These are phyloP conservation scores for Camellia lanceoleosa DNA, from an alignment of 148 eudicot species.

Conservation along the genomic window DNA sequence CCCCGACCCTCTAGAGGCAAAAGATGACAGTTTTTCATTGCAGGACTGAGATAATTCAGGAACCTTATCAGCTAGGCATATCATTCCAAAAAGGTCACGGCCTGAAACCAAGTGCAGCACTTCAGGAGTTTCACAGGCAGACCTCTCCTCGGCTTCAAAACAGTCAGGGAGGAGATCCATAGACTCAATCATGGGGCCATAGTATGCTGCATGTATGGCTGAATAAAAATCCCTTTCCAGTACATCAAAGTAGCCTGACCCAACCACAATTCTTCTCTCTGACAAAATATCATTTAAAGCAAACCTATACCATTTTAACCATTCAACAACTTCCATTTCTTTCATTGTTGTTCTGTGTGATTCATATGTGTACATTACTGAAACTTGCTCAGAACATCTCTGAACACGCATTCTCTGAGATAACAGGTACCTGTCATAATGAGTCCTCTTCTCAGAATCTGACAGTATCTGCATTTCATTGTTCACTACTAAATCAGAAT, in stretches of 20 bases:
- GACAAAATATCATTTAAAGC: slow-evolving; percentile 70
- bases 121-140: slow-evolving; percentile 63
- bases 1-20: slow-evolving; percentile 20
- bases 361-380: slow-evolving; percentile 53
- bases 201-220: slow-evolving; percentile 79
- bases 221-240: slow-evolving; percentile 81
- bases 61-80: slow-evolving; percentile 57
- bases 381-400: slow-evolving; percentile 35
- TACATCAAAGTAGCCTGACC: slow-evolving; percentile 78
- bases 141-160: slow-evolving; percentile 96
- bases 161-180: slow-evolving; percentile 80
- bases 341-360: slow-evolving; percentile 34
- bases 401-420: slow-evolving; percentile 44
- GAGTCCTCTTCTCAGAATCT: slow-evolving; percentile 68
- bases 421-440: slow-evolving; percentile 68
- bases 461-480: slow-evolving; percentile 72
- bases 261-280: slow-evolving; percentile 64
- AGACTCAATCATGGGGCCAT: slow-evolving; percentile 73
- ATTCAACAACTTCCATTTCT: slow-evolving; percentile 96
- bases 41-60: slow-evolving; percentile 44
- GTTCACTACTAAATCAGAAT: slow-evolving; percentile 3
- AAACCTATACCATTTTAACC: slow-evolving; percentile 90
- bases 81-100: slow-evolving; percentile 86
- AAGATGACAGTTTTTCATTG: slow-evolving; percentile 40
- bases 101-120: slow-evolving; percentile 96